phyloP scores from a whole-genome alignment of 345 rosid species.

The Eucalyptus coolabah region DNA sequence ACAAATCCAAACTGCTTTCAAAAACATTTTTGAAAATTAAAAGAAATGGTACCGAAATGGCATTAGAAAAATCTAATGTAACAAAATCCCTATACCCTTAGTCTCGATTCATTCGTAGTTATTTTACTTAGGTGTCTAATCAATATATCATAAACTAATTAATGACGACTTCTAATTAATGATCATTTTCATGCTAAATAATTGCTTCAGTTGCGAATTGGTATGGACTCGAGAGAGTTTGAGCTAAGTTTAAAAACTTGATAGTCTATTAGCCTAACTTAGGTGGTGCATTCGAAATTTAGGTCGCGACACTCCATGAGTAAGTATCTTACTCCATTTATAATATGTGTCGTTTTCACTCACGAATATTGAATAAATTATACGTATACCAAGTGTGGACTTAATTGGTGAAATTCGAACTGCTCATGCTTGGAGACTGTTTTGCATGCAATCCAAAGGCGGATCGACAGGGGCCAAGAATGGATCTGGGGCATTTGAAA shows the following conservation, averaged over 20 bases:
- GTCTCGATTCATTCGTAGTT: too few species aligned
- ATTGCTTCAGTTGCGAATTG: too few species aligned
- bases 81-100: accelerated
- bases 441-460: neutral
- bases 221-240: accelerated
- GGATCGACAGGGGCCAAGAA: neutral
- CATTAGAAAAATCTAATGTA: too few species aligned
- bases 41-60: too few species aligned
- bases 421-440: neutral
- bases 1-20: too few species aligned
- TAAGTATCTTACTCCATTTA: neutral
- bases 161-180: accelerated
- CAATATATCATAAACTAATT: accelerated
- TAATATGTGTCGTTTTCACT: neutral
- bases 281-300: too few species aligned
- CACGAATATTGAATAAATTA: neutral
- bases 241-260: too few species aligned
- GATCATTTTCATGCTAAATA: too few species aligned
- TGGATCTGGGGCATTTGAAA: neutral
- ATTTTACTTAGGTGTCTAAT: too few species aligned
- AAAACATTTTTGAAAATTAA: too few species aligned
- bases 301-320: neutral
- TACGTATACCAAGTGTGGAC: neutral
- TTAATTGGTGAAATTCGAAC: too few species aligned
- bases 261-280: too few species aligned